Evolutionary conservation across 305 asterid genomes (phyloP).

Genomic region (Solanum hybrid): DNA sequence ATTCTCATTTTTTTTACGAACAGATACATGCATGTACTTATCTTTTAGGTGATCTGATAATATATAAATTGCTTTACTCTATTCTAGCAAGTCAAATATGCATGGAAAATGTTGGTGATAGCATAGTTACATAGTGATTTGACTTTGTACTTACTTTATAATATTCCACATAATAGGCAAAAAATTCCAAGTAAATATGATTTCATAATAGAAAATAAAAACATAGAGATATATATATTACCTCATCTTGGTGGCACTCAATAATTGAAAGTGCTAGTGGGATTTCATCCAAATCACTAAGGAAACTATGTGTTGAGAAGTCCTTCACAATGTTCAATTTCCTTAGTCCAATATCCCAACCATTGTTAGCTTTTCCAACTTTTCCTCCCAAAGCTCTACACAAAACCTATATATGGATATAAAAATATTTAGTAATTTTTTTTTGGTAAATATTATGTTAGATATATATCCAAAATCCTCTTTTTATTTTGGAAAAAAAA

Average conservation of each 20-base stretch:
- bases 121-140: not conserved
- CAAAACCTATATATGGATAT: constrained; percentile 30
- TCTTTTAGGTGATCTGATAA: not conserved
- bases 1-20: not conserved
- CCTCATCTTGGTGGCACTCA: constrained; percentile 82
- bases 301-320: constrained; percentile 25
- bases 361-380: constrained; percentile 44
- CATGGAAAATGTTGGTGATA: not conserved
- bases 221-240: not conserved
- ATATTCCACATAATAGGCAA: not conserved
- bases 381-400: constrained; percentile 72
- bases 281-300: constrained; percentile 23
- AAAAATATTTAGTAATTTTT: not conserved
- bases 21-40: not conserved
- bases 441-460: not conserved
- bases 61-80: not conserved
- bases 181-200: not conserved
- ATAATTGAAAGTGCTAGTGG: constrained; percentile 43
- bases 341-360: constrained; percentile 80
- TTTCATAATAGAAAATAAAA: not conserved
- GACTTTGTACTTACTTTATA: not conserved
- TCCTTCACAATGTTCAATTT: constrained; percentile 35
- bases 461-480: not conserved
- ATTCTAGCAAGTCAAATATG: not conserved
- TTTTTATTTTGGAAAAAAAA: not conserved